Evolutionary conservation across 352 stramenopile species (phyloP), one percentile per base, ranked within the genome.

Genomic region (Phytophthora cryptogea): DNA sequence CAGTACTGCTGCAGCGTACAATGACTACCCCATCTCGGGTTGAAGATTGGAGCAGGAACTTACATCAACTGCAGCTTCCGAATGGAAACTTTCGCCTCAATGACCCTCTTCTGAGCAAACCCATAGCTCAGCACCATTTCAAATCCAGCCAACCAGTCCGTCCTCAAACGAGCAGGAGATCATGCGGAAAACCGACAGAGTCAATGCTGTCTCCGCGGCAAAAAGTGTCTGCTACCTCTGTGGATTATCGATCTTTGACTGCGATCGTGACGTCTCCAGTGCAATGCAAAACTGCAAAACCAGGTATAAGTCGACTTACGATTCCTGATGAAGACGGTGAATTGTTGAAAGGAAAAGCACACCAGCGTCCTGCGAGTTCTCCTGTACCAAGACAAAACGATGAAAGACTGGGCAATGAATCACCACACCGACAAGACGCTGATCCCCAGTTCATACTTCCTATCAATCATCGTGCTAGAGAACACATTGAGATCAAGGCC

Each of bases 401-500:
- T 0, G 36, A 54, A n/a, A 17, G 23, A 9, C 11, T 61, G 4
- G 10, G 36, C 16, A 46, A 31, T 44, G 40, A 54, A 10, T 51
- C 56, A n/a, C 49, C 56, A 32, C 8, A 4, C 16, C n/a, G 4
- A 10, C 52, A 43, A 39, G 20, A 53, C 20, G 6, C 48, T 0
- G 51, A 67, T 2, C 51, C 50, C 17, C 63, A 66, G 45, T 56
- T 51, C 26, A 8, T 58, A 2, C 53, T 72, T 27, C 52, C 63
- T 9, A 65, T 72, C 28, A 61, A 69, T 27, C 27, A 49, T 8
- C 54, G 46, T 4, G 47, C 79, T 14, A 45, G 83, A 28, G 83
- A 88, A 44, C 81, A 88, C 52, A 27, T 90, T 3, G 83, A 93
- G 31, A 67, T 90, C 27, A 87, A 88, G 14, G 74, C 81, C 3